phyloP scores from a whole-genome alignment of 352 stramenopile species.

The Phytopythium boreale region DNA sequence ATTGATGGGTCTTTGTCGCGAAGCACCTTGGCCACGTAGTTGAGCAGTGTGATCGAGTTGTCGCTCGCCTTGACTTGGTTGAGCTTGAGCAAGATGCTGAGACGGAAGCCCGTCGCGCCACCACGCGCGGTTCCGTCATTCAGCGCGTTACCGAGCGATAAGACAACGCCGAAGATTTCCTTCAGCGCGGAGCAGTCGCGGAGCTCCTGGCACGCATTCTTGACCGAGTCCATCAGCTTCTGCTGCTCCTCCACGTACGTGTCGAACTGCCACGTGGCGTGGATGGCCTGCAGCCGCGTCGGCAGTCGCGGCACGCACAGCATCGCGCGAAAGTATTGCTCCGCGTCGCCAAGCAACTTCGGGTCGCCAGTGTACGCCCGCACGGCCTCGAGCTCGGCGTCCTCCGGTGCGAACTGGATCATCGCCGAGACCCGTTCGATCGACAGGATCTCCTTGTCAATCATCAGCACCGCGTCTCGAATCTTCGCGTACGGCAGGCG shows the following conservation, averaged over 20 bases:
- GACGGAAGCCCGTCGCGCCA: conserved; percentile 83
- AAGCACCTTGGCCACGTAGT: conserved; percentile 74
- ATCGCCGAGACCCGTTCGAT: conserved; percentile 68
- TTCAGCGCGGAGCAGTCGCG: conserved; percentile 85
- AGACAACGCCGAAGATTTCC: conserved; percentile 82
- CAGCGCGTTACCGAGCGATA: conserved; percentile 89
- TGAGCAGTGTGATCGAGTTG: conserved; percentile 81
- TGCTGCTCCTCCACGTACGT: conserved; percentile 77
- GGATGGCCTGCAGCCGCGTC: conserved; percentile 71
- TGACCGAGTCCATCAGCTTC: conserved; percentile 77
- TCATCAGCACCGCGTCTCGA: conserved; percentile 65
- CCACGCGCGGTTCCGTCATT: conserved; percentile 86
- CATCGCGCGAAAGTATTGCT: conserved; percentile 80
- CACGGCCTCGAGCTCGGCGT: conserved; percentile 65
- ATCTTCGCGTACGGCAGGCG: conserved; percentile 80
- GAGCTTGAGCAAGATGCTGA: conserved; percentile 88
- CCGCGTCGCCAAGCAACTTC: conserved; percentile 74
- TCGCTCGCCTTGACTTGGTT: conserved; percentile 82
- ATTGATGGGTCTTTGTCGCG: conserved; percentile 63
- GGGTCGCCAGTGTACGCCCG: conserved; percentile 58
- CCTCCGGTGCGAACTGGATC: conserved; percentile 77
- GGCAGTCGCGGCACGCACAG: conserved; percentile 55
- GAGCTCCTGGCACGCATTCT: conserved; percentile 87
- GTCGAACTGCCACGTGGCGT: conserved; percentile 85
- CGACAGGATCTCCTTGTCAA: conserved; percentile 76